Percentiles rank a stretch among this genome's conserved stretches.
These are phyloP conservation scores for Suillus subluteus DNA, from an alignment of 768 basidiomycete species.

Conservation along the genomic window DNA sequence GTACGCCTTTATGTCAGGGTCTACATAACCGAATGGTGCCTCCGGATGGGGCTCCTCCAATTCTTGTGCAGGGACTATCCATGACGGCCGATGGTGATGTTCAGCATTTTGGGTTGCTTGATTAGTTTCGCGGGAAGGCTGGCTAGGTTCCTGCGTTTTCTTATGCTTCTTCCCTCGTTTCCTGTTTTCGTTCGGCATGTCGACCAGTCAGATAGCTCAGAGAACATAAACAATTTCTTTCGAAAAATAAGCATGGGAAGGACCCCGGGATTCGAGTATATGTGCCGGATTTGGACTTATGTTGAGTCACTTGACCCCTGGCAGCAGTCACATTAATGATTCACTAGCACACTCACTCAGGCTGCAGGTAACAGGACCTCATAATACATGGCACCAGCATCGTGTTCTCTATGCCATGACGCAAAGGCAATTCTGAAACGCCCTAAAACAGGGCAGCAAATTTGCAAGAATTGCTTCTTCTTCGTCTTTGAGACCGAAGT, in stretches of 20 bases:
- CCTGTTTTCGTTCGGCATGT: conserved; percentile 75
- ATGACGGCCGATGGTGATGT: conserved; percentile 50
- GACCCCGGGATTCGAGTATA: background rate
- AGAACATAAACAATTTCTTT: background rate
- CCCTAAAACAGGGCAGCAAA: conserved; percentile 97
- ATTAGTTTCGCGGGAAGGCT: conserved; percentile 11
- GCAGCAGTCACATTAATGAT: conserved; percentile 5
- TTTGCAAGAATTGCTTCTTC: conserved; percentile 96
- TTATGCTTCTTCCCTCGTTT: conserved; percentile 81
- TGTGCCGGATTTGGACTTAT: background rate
- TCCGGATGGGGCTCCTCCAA: conserved; percentile 54
- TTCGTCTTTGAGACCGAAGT: conserved; percentile 98
- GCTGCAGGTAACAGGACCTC: conserved; percentile 1
- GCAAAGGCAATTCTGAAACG: conserved; percentile 87
- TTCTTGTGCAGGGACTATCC: conserved; percentile 58
- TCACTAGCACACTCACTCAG: background rate
- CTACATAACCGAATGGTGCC: conserved; percentile 89
- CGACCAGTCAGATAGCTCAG: background rate
- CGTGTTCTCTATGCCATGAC: conserved; percentile 76
- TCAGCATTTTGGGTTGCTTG: conserved; percentile 33
- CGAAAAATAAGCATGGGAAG: conserved; percentile 1
- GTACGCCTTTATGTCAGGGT: conserved; percentile 90
- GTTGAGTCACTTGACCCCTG: background rate
- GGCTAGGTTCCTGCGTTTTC: conserved; percentile 40
- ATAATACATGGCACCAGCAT: conserved; percentile 71